A percentile compares a stretch with the other conserved stretches of the same genome.
Conservation (phyloP, 768 basidiomycete genomes). For the Mycena sanguinolenta region DNA sequence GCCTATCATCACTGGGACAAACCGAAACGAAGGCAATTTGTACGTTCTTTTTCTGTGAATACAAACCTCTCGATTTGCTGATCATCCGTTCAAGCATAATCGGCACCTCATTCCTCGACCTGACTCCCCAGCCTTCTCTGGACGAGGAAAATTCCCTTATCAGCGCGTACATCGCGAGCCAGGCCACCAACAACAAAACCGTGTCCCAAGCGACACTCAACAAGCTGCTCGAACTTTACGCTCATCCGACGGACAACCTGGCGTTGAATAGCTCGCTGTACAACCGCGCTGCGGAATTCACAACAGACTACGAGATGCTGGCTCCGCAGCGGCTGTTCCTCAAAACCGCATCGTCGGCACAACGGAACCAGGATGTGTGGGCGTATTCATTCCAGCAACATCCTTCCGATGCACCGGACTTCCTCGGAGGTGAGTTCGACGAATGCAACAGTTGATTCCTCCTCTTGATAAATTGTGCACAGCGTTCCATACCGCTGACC, state of each 20-base stretch:
- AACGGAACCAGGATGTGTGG: constrained; percentile 15
- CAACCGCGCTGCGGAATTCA: constrained; percentile 19
- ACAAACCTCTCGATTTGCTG: not conserved
- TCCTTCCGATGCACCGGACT: not conserved
- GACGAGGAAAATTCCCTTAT: constrained; percentile 9
- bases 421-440: constrained; percentile 16
- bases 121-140: constrained; percentile 4
- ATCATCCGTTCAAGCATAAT: not conserved
- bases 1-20: constrained; percentile 16
- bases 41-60: not conserved
- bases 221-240: constrained; percentile 18
- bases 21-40: constrained; percentile 12
- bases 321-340: constrained; percentile 15
- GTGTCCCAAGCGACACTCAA: not conserved
- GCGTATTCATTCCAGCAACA: constrained; percentile 15
- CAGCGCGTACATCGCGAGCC: not conserved
- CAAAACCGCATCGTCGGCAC: not conserved
- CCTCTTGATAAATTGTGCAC: too few species aligned
- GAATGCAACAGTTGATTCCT: too few species aligned
- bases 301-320: constrained; percentile 9
- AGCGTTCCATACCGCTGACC: not conserved
- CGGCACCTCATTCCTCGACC: constrained; percentile 11
- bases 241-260: constrained; percentile 11
- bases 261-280: constrained; percentile 12
- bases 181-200: constrained; percentile 10